Base-by-base conservation (phyloP, 768 basidiomycete species). In the Collybia sp. region DNA sequence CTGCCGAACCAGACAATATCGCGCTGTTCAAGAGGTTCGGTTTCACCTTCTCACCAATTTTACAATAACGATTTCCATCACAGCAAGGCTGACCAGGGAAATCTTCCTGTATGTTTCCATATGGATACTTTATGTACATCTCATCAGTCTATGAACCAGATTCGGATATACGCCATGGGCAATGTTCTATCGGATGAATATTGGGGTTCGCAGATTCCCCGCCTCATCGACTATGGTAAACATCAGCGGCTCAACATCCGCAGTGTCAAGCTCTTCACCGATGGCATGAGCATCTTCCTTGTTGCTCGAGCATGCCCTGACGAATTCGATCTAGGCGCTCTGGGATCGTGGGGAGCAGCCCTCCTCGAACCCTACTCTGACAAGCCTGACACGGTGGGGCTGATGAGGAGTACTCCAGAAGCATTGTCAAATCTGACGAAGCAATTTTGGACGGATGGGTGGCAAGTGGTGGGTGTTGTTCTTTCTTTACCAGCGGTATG, bases 331-430 rank as follows among this genome's bases (percentile, higher is more conserved):
- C 5, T 43, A 86, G 85, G 93, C 35, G 94, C 94, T 0, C 76
- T 98, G 3, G 92, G 95, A 0, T 90, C 88, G 1, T 90, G 88
- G 75, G 94, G 95, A 6, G 93, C 95, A 0, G 93, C 95, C 0
- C 72, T 98, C 46, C 66, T 89, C 5, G 76, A 84, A 41, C 89
- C 92, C 13, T 98, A 96, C 60, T 76, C 82, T 0, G 90, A 95
- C 62, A 79, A 86, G 16, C 83, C 88, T 1, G 73, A 78, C 0
- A 81, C 79, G 18, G 71, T 58, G 8, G 94, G 94, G 1, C 70
- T 90, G 45, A 73, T 97, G 73, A 74, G 80, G 18, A 69, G 69
- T 43, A 66, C 73, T 2, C 74, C 81, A 16, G 73, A 78, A 13
- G 68, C 65, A 1, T 69, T 94, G 46, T 61, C 68, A 1, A 56